Percentiles rank a stretch among this genome's conserved stretches.
phyloP scores from a whole-genome alignment of 192 early-diverging fungal species.

The Phycomyces nitens region DNA sequence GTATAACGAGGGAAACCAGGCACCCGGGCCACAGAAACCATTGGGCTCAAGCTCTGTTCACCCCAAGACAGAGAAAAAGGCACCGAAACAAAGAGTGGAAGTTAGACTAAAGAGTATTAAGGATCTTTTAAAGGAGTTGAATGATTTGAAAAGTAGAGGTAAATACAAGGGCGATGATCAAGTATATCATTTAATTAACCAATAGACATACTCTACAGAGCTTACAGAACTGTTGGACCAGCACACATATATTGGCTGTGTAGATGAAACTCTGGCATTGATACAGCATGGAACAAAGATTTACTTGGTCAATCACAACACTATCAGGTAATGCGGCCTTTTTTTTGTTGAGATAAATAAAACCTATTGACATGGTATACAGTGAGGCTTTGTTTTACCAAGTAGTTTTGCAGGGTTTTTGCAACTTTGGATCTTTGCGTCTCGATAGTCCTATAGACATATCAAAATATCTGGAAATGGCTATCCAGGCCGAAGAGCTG shows the following conservation, averaged over 20 bases:
- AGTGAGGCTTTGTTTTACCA: constrained; percentile 93
- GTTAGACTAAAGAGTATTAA: constrained; percentile 81
- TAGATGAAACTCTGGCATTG: constrained; percentile 76
- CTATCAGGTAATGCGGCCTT: constrained; percentile 52
- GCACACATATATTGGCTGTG: constrained; percentile 87
- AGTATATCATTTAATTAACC: too few relatives aligned
- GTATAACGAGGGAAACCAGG: constrained; percentile 1
- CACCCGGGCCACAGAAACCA: not conserved
- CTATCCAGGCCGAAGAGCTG: constrained; percentile 56
- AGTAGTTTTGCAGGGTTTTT: constrained; percentile 72
- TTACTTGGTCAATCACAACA: constrained; percentile 79
- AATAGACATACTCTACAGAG: constrained; percentile 44
- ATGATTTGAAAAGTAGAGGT: constrained; percentile 55
- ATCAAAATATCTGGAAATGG: constrained; percentile 63
- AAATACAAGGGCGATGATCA: too few relatives aligned
- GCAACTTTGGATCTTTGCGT: constrained; percentile 80
- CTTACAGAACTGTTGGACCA: constrained; percentile 75
- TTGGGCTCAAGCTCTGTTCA: too few relatives aligned
- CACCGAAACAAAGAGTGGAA: constrained; percentile 47
- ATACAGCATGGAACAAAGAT: constrained; percentile 86
- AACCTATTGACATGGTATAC: not conserved
- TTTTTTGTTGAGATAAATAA: not conserved
- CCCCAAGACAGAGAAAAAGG: not conserved
- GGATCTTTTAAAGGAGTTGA: constrained; percentile 72
- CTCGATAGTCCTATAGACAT: constrained; percentile 65